A percentile compares a stretch with the other conserved stretches of the same genome.
Evolutionary conservation across 768 basidiomycete genomes (phyloP).

Genomic region (Leccinum barrowsii): DNA sequence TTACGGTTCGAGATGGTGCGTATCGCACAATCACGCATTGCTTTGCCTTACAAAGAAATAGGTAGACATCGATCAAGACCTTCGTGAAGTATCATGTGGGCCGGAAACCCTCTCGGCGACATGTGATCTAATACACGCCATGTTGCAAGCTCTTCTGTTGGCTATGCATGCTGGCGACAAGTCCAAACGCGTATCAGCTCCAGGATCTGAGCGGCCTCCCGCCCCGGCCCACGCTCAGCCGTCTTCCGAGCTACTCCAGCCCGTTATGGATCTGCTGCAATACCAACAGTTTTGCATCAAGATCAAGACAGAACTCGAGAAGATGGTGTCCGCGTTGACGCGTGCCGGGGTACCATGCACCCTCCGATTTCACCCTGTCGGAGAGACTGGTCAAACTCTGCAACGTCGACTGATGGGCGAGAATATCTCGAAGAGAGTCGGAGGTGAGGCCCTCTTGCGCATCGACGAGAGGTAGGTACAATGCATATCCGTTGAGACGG

Average conservation of each 20-base stretch:
- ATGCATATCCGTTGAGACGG: slow-evolving; percentile 3
- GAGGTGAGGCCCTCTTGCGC: slow-evolving; percentile 70
- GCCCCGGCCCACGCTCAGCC: slow-evolving; percentile 1
- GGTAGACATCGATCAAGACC: slow-evolving; percentile 32
- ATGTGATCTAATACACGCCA: slow-evolving; percentile 68
- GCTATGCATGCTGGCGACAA: slow-evolving; percentile 54
- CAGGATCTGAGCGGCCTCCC: slow-evolving; percentile 27
- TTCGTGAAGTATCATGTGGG: slow-evolving; percentile 8
- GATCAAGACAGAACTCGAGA: slow-evolving; percentile 55
- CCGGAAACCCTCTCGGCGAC: slow-evolving; percentile 29
- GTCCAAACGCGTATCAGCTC: slow-evolving; percentile 33
- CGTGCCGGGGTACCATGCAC: slow-evolving; percentile 52
- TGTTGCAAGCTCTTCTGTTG: slow-evolving; percentile 61
- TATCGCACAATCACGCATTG: slow-evolving; percentile 3
- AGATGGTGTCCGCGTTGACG: slow-evolving; percentile 45
- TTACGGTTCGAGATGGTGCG: slow-evolving; percentile 72
- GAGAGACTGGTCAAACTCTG: slow-evolving; percentile 62
- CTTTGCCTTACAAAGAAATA: slow-evolving; percentile 17
- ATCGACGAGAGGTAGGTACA: slow-evolving; percentile 59
- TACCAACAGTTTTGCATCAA: slow-evolving; percentile 72
- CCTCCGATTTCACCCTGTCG: slow-evolving; percentile 60
- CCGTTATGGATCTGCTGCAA: slow-evolving; percentile 75
- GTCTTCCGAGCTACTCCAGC: slow-evolving; percentile 59
- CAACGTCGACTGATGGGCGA: slow-evolving; percentile 44
- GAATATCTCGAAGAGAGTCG: slow-evolving; percentile 41